Evolutionary conservation across 257 asterid genomes (phyloP).

Genomic region (Catharanthus roseus): DNA sequence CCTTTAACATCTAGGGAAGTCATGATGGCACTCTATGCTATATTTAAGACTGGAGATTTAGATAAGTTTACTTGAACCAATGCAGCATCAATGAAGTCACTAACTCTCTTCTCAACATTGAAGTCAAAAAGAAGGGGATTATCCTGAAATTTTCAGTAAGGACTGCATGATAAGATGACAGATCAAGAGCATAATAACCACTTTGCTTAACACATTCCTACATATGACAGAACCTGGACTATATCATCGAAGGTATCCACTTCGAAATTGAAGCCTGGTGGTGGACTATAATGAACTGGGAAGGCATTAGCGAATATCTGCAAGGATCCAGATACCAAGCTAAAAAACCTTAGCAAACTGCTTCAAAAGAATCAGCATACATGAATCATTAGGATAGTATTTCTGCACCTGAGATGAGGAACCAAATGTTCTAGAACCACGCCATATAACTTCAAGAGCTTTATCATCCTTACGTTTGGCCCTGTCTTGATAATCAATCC

Average conservation of each 20-base stretch:
- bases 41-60: background rate
- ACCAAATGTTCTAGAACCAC: slow-evolving; percentile 77
- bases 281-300: slow-evolving; percentile 80
- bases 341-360: slow-evolving; percentile 13
- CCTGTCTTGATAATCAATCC: slow-evolving; percentile 89
- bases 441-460: slow-evolving; percentile 88
- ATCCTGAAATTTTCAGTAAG: slow-evolving; percentile 51
- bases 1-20: background rate
- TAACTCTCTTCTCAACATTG: slow-evolving; percentile 60
- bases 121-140: slow-evolving; percentile 60
- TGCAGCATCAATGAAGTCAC: slow-evolving; percentile 67
- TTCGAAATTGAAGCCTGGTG: slow-evolving; percentile 70
- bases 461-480: slow-evolving; percentile 62
- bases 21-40: background rate
- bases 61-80: slow-evolving; percentile 48
- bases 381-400: slow-evolving; percentile 3
- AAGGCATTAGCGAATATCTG: slow-evolving; percentile 81
- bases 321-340: slow-evolving; percentile 19
- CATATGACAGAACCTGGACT: slow-evolving; percentile 54
- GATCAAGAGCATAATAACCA: background rate
- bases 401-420: slow-evolving; percentile 55
- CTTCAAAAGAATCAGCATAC: slow-evolving; percentile 2
- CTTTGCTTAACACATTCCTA: slow-evolving; percentile 8
- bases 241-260: slow-evolving; percentile 41
- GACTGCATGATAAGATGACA: slow-evolving; percentile 1